Evolutionary conservation across 129 eudicot genomes (phyloP), one percentile per base, ranked within the genome.

Genomic region (Helianthus tuberosus): DNA sequence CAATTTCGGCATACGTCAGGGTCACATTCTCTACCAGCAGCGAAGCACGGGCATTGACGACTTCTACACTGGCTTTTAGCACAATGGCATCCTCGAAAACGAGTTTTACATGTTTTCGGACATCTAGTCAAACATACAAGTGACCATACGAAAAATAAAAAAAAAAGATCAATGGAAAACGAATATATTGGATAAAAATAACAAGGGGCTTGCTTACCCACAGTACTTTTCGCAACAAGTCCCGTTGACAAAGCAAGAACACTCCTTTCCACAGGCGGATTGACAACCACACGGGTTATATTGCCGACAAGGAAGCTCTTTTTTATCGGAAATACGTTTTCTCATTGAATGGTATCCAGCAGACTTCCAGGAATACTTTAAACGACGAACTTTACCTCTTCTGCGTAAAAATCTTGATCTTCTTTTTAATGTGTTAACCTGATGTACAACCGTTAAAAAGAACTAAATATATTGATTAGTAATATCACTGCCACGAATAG

Each of bases 1-100:
- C 99, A 95, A 81, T 95, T 95, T 52, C 92, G 80, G 87, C 99
- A 95, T 59, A 95, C 97, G 81, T 95, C 99, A 9, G 99, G 99
- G 77, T 95, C 99, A 81, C 99, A 95, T 76, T 91, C 99, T 78
- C 99, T 82, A 54, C 84, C 87, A 32, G 96, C 97, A 69, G 96
- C 99, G 91, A 89, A 89, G 72, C 99, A 95, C 1, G 99, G 97
- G 70, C 99, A 95, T 59, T 91, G 99, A 47, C 96, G 94, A 76
- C 97, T 89, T 78, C 97, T 82, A 72, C 99, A 95, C 84, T 95
- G 96, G 65, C 94, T 87, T 86, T 91, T 95, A 55, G 95, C 92
- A 73, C 99, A 91, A 76, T 80, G 90, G 85, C 99, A 95, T 53
- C 99, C 99, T 82, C 96, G 83, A 79, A 95, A 95, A 68, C 92